These are phyloP conservation scores for Lachnellula cervina DNA, from an alignment of 2,329 filamentous ascomycete genomes.

Conservation along the genomic window DNA sequence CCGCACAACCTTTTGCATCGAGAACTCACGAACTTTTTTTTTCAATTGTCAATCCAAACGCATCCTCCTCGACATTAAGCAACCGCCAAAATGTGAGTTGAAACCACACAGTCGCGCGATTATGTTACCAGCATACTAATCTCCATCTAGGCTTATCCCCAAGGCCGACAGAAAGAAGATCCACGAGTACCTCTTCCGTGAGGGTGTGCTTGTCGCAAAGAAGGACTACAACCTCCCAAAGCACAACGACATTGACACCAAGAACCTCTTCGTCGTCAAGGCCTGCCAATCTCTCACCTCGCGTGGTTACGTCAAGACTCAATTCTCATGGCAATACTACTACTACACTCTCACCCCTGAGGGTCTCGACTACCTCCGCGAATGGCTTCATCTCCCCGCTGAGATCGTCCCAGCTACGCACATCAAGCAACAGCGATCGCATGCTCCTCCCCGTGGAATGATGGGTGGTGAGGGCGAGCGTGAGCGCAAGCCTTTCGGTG, in stretches of 20 bases:
- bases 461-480: slow-evolving; percentile 77
- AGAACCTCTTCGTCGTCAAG: slow-evolving; percentile 99
- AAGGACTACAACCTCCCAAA: slow-evolving; percentile 99
- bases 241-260: slow-evolving; percentile 97
- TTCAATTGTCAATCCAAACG: background rate
- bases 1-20: too few relatives aligned
- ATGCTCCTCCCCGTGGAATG: slow-evolving; percentile 87
- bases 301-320: slow-evolving; percentile 98
- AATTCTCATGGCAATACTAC: slow-evolving; percentile 99
- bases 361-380: slow-evolving; percentile 99
- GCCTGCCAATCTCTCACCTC: slow-evolving; percentile 97
- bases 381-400: slow-evolving; percentile 99
- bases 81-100: slow-evolving; percentile 43
- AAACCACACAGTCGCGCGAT: background rate
- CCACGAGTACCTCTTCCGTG: slow-evolving; percentile 98
- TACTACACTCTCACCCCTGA: slow-evolving; percentile 99
- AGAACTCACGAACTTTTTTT: background rate
- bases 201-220: slow-evolving; percentile 90
- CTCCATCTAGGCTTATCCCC: slow-evolving; percentile 86
- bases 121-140: slow-evolving; percentile 3
- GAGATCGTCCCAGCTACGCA: slow-evolving; percentile 99
- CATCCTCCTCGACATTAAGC: slow-evolving; percentile 24
- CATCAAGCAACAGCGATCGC: slow-evolving; percentile 99
- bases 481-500: slow-evolving; percentile 75
- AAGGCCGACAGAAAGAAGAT: slow-evolving; percentile 99